Evolutionary conservation across 2,329 filamentous ascomycete genomes (phyloP).

Genomic region (Sporothrix euskadiensis): DNA sequence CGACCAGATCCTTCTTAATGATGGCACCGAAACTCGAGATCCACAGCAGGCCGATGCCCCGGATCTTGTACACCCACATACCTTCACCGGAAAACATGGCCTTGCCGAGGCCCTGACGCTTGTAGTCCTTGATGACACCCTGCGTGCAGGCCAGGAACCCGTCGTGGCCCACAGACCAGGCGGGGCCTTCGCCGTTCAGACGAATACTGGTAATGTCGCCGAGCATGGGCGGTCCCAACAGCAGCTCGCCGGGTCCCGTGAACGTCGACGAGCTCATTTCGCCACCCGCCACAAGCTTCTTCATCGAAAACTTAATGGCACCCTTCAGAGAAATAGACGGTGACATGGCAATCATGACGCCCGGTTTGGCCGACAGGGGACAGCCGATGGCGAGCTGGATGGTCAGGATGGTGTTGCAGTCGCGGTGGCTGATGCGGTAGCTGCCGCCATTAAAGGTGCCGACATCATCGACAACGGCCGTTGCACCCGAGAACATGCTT

Average conservation of each 20-base stretch:
- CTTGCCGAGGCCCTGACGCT: constrained; percentile 82
- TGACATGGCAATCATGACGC: constrained; percentile 94
- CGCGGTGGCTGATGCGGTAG: constrained; percentile 88
- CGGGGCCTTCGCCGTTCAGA: constrained; percentile 63
- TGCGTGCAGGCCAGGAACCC: constrained; percentile 83
- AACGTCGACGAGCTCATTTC: constrained; percentile 78
- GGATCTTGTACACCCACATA: constrained; percentile 84
- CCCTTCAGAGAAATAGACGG: constrained; percentile 83
- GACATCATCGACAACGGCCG: constrained; percentile 72
- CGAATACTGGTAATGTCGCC: constrained; percentile 84
- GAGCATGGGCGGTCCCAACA: constrained; percentile 76
- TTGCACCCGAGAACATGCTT: constrained; percentile 64
- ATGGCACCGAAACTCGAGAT: constrained; percentile 93
- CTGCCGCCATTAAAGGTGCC: constrained; percentile 97
- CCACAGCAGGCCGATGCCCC: constrained; percentile 80
- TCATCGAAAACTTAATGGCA: constrained; percentile 79
- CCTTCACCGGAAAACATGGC: constrained; percentile 94
- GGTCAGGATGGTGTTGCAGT: constrained; percentile 86
- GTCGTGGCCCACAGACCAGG: constrained; percentile 85
- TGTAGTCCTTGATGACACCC: constrained; percentile 84
- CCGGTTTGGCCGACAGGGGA: constrained; percentile 77
- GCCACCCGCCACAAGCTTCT: constrained; percentile 83
- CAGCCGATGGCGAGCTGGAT: constrained; percentile 87
- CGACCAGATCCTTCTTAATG: constrained; percentile 76
- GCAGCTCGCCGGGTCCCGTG: constrained; percentile 86